Conservation (phyloP, 2,329 filamentous ascomycete species). For the Apiospora marii region DNA sequence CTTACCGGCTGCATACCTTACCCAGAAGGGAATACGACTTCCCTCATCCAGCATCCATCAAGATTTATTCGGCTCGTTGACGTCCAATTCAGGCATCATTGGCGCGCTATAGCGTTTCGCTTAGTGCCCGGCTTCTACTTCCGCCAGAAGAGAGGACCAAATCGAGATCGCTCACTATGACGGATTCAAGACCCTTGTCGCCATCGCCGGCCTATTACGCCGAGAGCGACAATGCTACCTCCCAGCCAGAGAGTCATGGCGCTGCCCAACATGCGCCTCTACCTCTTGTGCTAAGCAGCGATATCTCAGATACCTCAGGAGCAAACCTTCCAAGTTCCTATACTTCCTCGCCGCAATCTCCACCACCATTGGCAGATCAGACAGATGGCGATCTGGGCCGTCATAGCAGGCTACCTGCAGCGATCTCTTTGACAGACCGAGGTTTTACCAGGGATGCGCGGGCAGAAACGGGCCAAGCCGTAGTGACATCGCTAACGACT, state of each 20-base stretch:
- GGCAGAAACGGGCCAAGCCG: slow-evolving; percentile 31
- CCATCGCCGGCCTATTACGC: slow-evolving; percentile 33
- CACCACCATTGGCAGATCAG: slow-evolving; percentile 26
- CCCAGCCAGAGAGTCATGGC: slow-evolving; percentile 32
- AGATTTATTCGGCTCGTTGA: not conserved
- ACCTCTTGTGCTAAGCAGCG: not conserved
- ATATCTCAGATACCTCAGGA: slow-evolving; percentile 2
- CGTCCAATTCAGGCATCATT: not conserved
- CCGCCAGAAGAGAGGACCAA: not conserved
- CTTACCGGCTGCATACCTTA: not conserved
- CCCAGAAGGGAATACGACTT: slow-evolving; percentile 10
- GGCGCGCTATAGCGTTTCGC: not conserved
- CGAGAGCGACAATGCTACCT: slow-evolving; percentile 37
- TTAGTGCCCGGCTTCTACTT: not conserved
- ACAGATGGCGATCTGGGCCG: slow-evolving; percentile 25
- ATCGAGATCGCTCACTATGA: not conserved
- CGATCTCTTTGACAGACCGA: not conserved
- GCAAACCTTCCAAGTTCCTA: slow-evolving; percentile 27
- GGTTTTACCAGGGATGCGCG: slow-evolving; percentile 5
- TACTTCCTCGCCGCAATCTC: slow-evolving; percentile 27
- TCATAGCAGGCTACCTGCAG: slow-evolving; percentile 23
- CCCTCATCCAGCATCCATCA: not conserved
- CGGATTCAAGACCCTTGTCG: slow-evolving; percentile 1
- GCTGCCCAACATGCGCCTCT: slow-evolving; percentile 39
- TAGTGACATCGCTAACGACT: slow-evolving; percentile 25